Evolutionary conservation across 805 yeast genomes (phyloP).

Genomic region (Millerago galiae): DNA sequence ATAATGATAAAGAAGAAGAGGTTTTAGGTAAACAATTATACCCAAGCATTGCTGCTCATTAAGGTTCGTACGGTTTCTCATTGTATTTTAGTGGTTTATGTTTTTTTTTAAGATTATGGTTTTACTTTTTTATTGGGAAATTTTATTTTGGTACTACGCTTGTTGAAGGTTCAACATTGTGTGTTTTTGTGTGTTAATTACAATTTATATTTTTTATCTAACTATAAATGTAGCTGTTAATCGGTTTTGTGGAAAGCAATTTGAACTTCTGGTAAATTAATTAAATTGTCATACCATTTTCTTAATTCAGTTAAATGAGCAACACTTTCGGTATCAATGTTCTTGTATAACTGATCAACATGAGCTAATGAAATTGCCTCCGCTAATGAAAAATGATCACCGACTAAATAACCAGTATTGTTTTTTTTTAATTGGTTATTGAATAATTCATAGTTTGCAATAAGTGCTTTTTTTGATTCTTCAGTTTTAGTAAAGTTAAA

Average conservation of each 20-base stretch:
- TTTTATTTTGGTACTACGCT: background rate
- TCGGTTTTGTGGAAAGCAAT: constrained; percentile 6
- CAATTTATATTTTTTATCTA: background rate
- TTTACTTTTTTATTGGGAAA: background rate
- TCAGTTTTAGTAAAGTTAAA: constrained; percentile 34
- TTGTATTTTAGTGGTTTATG: background rate
- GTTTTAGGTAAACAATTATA: constrained; percentile 10
- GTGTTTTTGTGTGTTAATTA: background rate
- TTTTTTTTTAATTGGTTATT: constrained; percentile 42
- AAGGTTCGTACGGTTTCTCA: background rate
- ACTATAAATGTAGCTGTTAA: background rate
- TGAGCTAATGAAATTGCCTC: constrained; percentile 43
- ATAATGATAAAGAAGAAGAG: background rate
- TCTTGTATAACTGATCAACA: constrained; percentile 9
- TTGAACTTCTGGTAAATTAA: constrained; percentile 6
- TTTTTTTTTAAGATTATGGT: background rate
- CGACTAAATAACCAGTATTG: constrained; percentile 46
- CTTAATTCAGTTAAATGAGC: constrained; percentile 1
- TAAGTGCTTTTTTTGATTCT: constrained; percentile 18
- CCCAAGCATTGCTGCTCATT: constrained; percentile 17
- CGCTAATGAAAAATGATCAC: constrained; percentile 52
- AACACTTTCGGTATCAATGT: constrained; percentile 3
- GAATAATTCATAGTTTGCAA: constrained; percentile 42
- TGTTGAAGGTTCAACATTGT: background rate
- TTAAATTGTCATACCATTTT: constrained; percentile 8